A percentile compares a stretch with the other conserved stretches of the same genome.
Evolutionary conservation across 805 yeast genomes (phyloP).

Genomic region (Yamadazyma scolyti): DNA sequence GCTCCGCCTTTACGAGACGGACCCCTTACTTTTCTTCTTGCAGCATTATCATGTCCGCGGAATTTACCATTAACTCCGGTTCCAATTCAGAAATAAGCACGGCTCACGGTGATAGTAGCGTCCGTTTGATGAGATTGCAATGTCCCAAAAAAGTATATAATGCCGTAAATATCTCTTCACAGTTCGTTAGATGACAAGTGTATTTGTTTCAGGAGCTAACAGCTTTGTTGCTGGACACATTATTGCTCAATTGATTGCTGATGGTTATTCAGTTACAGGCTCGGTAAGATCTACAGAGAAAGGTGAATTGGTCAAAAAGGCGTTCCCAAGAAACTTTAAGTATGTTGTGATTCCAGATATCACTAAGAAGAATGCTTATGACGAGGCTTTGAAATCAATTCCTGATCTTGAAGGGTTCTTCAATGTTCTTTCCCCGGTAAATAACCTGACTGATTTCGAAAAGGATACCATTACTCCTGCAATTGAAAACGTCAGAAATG

Average conservation of each 20-base stretch:
- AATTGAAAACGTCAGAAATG: conserved; percentile 24
- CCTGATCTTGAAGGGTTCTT: conserved; percentile 24
- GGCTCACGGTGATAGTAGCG: too few relatives aligned
- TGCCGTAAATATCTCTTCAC: too few relatives aligned
- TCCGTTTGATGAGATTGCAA: too few relatives aligned
- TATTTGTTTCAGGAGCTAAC: conserved; percentile 52
- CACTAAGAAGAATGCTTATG: conserved; percentile 20
- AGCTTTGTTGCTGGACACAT: conserved; percentile 52
- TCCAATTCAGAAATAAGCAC: too few relatives aligned
- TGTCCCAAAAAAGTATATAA: too few relatives aligned
- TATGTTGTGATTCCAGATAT: conserved; percentile 24
- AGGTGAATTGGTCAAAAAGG: conserved; percentile 31
- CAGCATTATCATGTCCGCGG: too few relatives aligned
- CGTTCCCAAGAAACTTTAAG: too few relatives aligned
- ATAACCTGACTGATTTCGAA: conserved; percentile 14
- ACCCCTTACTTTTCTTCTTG: too few relatives aligned
- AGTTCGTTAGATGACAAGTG: too few relatives aligned
- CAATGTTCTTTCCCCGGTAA: conserved; percentile 29
- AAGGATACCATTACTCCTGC: conserved; percentile 25
- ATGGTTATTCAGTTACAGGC: conserved; percentile 44
- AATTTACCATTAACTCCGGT: too few relatives aligned
- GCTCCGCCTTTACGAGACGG: too few relatives aligned
- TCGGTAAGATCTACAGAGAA: conserved; percentile 44
- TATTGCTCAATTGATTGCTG: conserved; percentile 32
- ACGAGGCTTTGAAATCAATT: conserved; percentile 20